Evolutionary conservation across 352 stramenopile species (phyloP).

Genomic region (Phytopythium aichiense): DNA sequence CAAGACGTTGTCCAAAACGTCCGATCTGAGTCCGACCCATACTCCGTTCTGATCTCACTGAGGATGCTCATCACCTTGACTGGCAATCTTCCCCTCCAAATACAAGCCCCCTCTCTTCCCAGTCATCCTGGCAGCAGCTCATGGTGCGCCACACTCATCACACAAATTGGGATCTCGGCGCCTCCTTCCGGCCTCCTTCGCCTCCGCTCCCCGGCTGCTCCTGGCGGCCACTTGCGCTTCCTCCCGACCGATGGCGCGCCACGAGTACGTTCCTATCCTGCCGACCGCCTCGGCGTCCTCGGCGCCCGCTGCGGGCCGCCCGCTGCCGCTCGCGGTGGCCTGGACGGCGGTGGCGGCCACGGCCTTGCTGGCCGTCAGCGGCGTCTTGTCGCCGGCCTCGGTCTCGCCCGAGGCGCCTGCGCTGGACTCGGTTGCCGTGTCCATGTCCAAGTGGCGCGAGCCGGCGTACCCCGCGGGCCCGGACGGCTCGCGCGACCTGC

Average conservation of each 20-base stretch:
- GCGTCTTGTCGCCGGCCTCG: not conserved
- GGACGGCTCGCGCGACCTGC: constrained; percentile 29
- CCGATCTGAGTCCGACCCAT: not conserved
- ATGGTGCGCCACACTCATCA: not conserved
- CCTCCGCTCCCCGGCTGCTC: not conserved
- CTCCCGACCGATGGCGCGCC: constrained; percentile 6
- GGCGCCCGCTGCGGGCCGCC: constrained; percentile 4
- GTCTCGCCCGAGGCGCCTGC: not conserved
- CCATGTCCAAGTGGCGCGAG: constrained; percentile 1
- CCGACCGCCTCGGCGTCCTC: constrained; percentile 7
- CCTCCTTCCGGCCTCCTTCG: not conserved
- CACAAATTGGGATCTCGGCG: no score
- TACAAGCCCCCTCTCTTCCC: not conserved
- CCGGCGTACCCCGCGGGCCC: constrained; percentile 14
- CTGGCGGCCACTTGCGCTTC: constrained; percentile 5
- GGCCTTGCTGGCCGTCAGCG: constrained; percentile 7
- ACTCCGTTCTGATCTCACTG: not conserved
- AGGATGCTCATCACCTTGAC: not conserved
- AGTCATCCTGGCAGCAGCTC: not conserved
- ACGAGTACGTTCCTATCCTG: constrained; percentile 26
- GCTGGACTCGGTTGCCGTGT: not conserved
- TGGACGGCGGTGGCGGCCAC: constrained; percentile 19
- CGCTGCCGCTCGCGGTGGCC: constrained; percentile 19
- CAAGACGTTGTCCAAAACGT: not conserved
- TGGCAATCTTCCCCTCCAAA: not conserved